These are phyloP conservation scores for Termitomyces eurrhizus DNA, from an alignment of 768 basidiomycete species.

Conservation along the genomic window DNA sequence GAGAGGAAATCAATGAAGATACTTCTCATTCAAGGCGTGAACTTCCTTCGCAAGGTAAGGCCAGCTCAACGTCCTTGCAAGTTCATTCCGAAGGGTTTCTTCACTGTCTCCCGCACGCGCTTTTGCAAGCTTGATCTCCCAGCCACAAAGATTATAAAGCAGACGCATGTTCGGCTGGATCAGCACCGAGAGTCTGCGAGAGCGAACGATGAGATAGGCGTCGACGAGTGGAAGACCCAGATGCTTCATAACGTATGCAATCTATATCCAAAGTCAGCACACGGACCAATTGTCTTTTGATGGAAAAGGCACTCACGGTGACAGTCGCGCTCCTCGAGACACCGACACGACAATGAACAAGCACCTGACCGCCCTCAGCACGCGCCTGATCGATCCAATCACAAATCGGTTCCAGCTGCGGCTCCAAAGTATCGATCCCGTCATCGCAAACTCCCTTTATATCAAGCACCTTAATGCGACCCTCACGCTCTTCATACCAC, in stretches of 20 bases:
- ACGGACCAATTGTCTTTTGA: background rate
- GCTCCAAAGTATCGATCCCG: constrained; percentile 91
- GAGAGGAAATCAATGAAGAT: constrained; percentile 32
- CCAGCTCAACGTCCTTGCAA: constrained; percentile 74
- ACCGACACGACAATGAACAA: constrained; percentile 99
- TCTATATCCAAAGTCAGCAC: constrained; percentile 36
- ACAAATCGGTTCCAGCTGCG: constrained; percentile 83
- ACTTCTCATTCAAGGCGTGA: constrained; percentile 83
- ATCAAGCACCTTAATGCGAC: constrained; percentile 86
- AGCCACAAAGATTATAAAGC: constrained; percentile 90
- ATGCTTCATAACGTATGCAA: constrained; percentile 97
- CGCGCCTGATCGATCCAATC: constrained; percentile 92
- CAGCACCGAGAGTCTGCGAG: constrained; percentile 82
- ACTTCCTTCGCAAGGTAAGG: constrained; percentile 84
- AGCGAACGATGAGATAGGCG: constrained; percentile 91
- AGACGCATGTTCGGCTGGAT: constrained; percentile 97
- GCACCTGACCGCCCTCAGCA: constrained; percentile 77
- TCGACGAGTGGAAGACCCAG: constrained; percentile 82
- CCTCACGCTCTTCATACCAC: constrained; percentile 86
- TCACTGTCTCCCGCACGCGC: constrained; percentile 58
- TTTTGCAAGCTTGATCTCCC: constrained; percentile 91
- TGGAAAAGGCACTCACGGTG: constrained; percentile 47
- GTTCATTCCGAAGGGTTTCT: constrained; percentile 47
- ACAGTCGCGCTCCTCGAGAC: constrained; percentile 93
- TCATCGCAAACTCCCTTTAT: constrained; percentile 94